phyloP scores from a whole-genome alignment of 257 asterid genomes.

The Lycium barbarum region DNA sequence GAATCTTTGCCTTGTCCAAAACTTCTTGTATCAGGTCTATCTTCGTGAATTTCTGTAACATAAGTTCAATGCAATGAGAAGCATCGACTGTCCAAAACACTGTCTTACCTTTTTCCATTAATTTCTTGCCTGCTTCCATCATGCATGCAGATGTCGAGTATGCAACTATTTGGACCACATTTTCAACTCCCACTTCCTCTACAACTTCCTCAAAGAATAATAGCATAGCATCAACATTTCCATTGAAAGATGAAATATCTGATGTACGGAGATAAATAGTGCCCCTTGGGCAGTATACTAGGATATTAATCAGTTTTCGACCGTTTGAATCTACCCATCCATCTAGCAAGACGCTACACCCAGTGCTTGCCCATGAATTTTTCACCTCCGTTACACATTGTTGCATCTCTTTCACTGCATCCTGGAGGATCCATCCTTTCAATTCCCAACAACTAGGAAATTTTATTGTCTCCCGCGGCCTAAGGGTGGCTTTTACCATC shows the following conservation, averaged over 20 bases:
- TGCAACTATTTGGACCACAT: slow-evolving; percentile 62
- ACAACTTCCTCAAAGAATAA: slow-evolving; percentile 44
- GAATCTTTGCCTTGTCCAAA: slow-evolving; percentile 52
- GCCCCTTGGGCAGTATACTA: slow-evolving; percentile 63
- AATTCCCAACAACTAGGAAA: slow-evolving; percentile 59
- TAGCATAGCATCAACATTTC: slow-evolving; percentile 38
- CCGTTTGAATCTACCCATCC: slow-evolving; percentile 56
- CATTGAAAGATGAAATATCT: slow-evolving; percentile 42
- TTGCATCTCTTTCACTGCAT: slow-evolving; percentile 45
- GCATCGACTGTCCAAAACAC: slow-evolving; percentile 68
- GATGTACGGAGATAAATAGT: slow-evolving; percentile 54
- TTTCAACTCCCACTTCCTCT: slow-evolving; percentile 50
- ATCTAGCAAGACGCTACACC: slow-evolving; percentile 70
- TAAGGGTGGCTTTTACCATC: slow-evolving; percentile 43
- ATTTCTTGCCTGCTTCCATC: slow-evolving; percentile 53
- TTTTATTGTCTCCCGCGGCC: slow-evolving; percentile 15
- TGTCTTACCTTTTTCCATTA: slow-evolving; percentile 45
- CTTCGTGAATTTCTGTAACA: slow-evolving; percentile 53
- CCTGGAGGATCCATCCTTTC: slow-evolving; percentile 60
- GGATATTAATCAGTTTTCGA: slow-evolving; percentile 47
- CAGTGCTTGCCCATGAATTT: slow-evolving; percentile 55
- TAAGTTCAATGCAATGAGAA: slow-evolving; percentile 63
- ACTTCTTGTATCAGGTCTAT: slow-evolving; percentile 39
- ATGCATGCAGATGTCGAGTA: slow-evolving; percentile 53
- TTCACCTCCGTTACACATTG: slow-evolving; percentile 39